Percentiles rank a stretch among this genome's conserved stretches.
Conservation (phyloP, 169 alveolate genomes). For the Theileria equi region DNA sequence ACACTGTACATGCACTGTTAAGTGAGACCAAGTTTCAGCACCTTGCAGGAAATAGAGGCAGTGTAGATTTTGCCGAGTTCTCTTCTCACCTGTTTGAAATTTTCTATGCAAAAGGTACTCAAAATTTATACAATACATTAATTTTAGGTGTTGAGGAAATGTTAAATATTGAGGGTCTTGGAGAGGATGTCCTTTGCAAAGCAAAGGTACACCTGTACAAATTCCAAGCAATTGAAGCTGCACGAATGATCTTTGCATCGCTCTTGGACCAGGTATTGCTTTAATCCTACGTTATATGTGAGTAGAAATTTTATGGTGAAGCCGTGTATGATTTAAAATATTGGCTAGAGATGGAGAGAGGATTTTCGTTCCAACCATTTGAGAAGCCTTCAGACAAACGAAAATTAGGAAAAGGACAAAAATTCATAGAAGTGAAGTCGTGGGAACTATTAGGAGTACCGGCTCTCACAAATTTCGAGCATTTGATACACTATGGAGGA, state of each 20-base stretch:
- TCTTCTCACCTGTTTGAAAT: constrained; percentile 75
- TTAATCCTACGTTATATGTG: not conserved
- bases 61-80: constrained; percentile 76
- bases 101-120: constrained; percentile 23
- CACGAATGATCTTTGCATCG: constrained; percentile 33
- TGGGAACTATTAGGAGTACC: constrained; percentile 32
- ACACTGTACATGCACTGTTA: constrained; percentile 69
- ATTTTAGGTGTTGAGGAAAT: constrained; percentile 3
- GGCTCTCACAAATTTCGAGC: constrained; percentile 70
- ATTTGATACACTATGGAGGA: constrained; percentile 73
- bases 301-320: constrained; percentile 15
- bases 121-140: not conserved
- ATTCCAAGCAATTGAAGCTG: constrained; percentile 45
- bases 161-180: constrained; percentile 25
- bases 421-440: not conserved
- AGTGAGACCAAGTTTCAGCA: constrained; percentile 75
- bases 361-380: not conserved
- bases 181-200: not conserved
- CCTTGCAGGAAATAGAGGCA: constrained; percentile 76
- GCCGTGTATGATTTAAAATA: not conserved
- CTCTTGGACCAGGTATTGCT: constrained; percentile 31
- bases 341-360: not conserved
- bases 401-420: not conserved
- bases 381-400: constrained; percentile 6
- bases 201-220: constrained; percentile 1